Conservation (phyloP, 768 basidiomycete species). For the Phaffia tasmanica region DNA sequence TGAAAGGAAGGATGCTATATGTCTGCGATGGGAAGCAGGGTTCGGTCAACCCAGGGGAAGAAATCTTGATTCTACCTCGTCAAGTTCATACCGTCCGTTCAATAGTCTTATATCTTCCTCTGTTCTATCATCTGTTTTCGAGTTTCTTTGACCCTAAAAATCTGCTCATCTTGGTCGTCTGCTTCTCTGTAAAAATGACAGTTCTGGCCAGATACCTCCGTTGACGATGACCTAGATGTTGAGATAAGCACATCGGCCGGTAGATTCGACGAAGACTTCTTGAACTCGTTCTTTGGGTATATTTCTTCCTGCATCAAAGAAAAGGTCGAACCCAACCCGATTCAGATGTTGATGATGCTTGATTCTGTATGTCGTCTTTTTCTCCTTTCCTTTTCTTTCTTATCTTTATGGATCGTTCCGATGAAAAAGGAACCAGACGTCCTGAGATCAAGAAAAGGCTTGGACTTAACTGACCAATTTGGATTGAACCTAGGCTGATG, state of each 20-base stretch:
- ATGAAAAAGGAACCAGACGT: too few species aligned
- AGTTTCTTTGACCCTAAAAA: too few species aligned
- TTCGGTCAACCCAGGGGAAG: not conserved
- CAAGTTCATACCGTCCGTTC: too few species aligned
- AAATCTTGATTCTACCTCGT: too few species aligned
- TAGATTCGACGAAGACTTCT: not conserved
- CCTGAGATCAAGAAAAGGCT: too few species aligned
- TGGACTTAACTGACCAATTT: too few species aligned
- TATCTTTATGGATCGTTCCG: too few species aligned
- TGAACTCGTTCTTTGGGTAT: slow-evolving; percentile 1
- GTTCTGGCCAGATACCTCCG: not conserved
- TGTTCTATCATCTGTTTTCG: too few species aligned
- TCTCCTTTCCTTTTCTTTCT: not conserved
- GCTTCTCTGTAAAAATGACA: too few species aligned
- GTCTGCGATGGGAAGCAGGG: not conserved
- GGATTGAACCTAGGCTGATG: not conserved
- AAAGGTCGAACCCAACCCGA: not conserved
- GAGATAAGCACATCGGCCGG: not conserved
- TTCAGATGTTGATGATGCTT: slow-evolving; percentile 4
- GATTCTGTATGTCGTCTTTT: not conserved
- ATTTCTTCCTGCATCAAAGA: not conserved
- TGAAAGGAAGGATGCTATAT: not conserved
- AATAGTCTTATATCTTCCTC: too few species aligned
- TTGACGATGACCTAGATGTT: not conserved
- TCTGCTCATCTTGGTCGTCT: too few species aligned